Evolutionary conservation across 176 grass and related monocot genomes (phyloP).

Genomic region (Avena sativa): DNA sequence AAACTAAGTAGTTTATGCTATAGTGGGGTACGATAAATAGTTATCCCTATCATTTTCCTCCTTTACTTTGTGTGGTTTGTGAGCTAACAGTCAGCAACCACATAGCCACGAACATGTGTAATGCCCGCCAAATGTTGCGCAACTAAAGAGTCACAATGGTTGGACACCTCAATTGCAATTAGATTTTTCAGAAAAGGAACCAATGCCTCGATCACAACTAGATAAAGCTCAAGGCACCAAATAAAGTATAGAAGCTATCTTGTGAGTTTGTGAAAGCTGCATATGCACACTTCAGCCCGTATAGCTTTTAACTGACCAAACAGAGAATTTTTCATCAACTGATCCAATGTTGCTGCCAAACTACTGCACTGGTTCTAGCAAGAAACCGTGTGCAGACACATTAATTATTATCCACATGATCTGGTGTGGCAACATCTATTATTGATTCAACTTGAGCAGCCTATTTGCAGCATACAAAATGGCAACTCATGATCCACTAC

Average conservation of each 20-base stretch:
- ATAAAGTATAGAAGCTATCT: constrained; percentile 15
- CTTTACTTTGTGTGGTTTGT: constrained; percentile 24
- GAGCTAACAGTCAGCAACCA: constrained; percentile 37
- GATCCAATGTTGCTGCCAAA: neutral
- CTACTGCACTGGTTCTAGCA: neutral
- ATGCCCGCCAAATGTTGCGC: constrained; percentile 37
- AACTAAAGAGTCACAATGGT: constrained; percentile 13
- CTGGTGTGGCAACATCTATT: neutral
- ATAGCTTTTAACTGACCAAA: neutral
- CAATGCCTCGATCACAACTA: neutral
- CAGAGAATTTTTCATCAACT: neutral
- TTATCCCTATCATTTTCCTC: neutral
- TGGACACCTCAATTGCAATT: neutral
- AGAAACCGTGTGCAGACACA: neutral
- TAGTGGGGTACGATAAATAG: no score
- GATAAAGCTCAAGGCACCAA: constrained; percentile 24
- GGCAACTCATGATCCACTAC: constrained; percentile 45
- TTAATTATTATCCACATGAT: neutral
- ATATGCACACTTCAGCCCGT: neutral
- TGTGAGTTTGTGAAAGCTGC: neutral
- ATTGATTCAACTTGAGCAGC: constrained; percentile 29
- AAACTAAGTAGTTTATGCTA: no score
- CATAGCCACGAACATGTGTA: neutral
- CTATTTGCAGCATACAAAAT: neutral
- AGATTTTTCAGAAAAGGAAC: neutral